phyloP scores from a whole-genome alignment of 140 eudicot genomes.

The Oenanthe javanica region DNA sequence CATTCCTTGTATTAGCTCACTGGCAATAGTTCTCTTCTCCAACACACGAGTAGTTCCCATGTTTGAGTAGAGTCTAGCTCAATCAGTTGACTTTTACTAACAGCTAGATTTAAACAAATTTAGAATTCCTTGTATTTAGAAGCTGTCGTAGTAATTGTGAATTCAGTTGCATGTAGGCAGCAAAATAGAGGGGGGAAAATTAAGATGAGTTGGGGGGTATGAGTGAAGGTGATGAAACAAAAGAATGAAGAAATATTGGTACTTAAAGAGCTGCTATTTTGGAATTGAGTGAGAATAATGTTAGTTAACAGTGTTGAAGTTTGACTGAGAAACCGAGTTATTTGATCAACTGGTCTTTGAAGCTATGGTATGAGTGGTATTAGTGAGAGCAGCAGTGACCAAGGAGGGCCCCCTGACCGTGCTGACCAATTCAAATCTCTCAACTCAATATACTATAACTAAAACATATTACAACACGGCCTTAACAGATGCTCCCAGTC shows the following conservation, averaged over 20 bases:
- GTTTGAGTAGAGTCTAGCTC: background rate
- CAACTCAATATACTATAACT: too few species aligned
- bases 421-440: slow-evolving; percentile 39
- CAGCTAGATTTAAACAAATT: background rate
- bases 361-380: slow-evolving; percentile 12
- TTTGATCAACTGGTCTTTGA: slow-evolving; percentile 27
- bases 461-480: too few species aligned
- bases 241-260: slow-evolving; percentile 8
- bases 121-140: background rate
- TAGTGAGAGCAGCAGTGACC: slow-evolving; percentile 3
- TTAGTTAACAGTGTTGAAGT: slow-evolving; percentile 23
- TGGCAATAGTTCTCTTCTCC: slow-evolving; percentile 32
- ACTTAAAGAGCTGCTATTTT: slow-evolving; percentile 11
- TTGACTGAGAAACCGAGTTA: slow-evolving; percentile 55
- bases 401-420: background rate
- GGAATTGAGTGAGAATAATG: slow-evolving; percentile 16
- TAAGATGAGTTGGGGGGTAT: background rate
- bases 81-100: slow-evolving; percentile 5
- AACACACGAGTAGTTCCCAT: slow-evolving; percentile 41
- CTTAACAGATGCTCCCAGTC: too few species aligned
- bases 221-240: slow-evolving; percentile 18
- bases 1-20: slow-evolving; percentile 61
- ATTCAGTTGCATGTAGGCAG: background rate
- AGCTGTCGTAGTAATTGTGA: background rate
- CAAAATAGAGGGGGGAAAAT: too few species aligned